phyloP scores from a whole-genome alignment of 2,329 filamentous ascomycete genomes.

The Ascochyta lentis region DNA sequence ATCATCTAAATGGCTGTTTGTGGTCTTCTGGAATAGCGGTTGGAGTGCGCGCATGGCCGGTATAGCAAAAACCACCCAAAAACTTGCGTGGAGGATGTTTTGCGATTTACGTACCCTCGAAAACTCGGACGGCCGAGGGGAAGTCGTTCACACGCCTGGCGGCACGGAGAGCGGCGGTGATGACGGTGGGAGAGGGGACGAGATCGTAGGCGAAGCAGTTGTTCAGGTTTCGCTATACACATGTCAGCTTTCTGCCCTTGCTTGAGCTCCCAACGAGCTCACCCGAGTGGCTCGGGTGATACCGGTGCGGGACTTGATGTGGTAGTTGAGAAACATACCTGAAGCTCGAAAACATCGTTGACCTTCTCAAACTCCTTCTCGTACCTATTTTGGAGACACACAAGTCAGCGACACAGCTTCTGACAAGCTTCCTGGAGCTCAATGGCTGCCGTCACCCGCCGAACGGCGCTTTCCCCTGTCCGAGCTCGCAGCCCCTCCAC shows the following conservation, averaged over 20 bases:
- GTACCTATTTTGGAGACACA: conserved; percentile 68
- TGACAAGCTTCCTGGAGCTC: conserved; percentile 29
- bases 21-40: neutral
- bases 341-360: conserved; percentile 99
- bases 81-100: neutral
- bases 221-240: conserved; percentile 84
- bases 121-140: conserved; percentile 96
- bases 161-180: conserved; percentile 89
- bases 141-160: conserved; percentile 97
- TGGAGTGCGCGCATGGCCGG: neutral
- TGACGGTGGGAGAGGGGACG: conserved; percentile 89
- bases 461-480: conserved; percentile 23
- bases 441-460: conserved; percentile 35
- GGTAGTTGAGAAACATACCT: conserved; percentile 67
- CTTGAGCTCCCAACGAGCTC: conserved; percentile 1
- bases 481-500: conserved; percentile 24
- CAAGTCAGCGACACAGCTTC: conserved; percentile 36
- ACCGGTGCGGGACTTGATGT: conserved; percentile 18
- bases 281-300: conserved; percentile 23
- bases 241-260: conserved; percentile 24
- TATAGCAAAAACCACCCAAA: neutral
- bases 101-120: conserved; percentile 76
- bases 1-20: conserved; percentile 11
- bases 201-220: conserved; percentile 99
- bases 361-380: conserved; percentile 99